Conservation (phyloP, 2,329 filamentous ascomycete species). For the Pseudogymnoascus destructans region DNA sequence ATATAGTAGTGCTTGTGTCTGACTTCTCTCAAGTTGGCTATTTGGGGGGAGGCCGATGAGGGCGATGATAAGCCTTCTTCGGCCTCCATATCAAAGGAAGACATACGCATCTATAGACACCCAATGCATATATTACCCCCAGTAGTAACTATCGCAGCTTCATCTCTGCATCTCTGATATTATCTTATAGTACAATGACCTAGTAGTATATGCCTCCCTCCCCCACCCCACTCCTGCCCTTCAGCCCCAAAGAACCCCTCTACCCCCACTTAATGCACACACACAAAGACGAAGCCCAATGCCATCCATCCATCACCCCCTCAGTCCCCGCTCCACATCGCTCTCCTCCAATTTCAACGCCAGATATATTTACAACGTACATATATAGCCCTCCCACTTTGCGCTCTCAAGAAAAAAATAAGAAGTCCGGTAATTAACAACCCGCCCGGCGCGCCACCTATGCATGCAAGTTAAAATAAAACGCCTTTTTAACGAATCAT, state of each 20-base stretch:
- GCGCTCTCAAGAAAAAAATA: not conserved
- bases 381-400: constrained; percentile 1
- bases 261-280: not conserved
- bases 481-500: not conserved
- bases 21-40: no score
- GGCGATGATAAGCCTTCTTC: no score
- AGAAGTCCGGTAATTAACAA: not conserved
- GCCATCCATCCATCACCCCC: not conserved
- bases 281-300: not conserved
- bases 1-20: no score
- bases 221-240: not conserved
- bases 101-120: not conserved
- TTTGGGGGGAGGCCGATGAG: no score
- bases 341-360: not conserved
- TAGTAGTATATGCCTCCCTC: not conserved
- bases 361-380: constrained; percentile 7
- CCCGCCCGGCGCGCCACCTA: not conserved
- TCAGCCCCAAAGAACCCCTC: not conserved
- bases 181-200: constrained; percentile 1
- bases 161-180: not conserved
- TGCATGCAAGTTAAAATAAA: constrained; percentile 1
- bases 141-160: not conserved
- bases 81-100: no score
- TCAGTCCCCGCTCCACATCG: not conserved
- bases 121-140: not conserved